Percentiles rank a stretch among this genome's conserved stretches.
phyloP scores from a whole-genome alignment of 306 rosid genomes.

The Fragaria vesca region DNA sequence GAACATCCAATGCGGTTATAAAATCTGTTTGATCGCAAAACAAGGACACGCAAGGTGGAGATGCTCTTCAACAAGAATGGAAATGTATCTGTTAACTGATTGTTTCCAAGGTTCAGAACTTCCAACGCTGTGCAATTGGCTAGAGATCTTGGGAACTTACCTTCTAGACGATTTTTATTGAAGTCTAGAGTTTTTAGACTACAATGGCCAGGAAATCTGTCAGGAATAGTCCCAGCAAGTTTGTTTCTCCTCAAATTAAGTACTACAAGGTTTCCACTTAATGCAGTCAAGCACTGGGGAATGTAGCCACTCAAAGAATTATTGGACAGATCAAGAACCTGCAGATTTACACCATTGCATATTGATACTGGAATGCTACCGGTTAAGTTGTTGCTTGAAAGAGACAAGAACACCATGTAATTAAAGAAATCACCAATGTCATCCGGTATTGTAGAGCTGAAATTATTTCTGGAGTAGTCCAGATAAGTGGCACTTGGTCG shows the following conservation, averaged over 20 bases:
- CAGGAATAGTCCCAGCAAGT: conserved; percentile 8
- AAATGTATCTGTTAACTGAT: not conserved
- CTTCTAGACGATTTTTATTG: not conserved
- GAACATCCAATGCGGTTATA: not conserved
- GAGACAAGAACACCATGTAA: not conserved
- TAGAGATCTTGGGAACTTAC: conserved; percentile 23
- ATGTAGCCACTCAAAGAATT: conserved; percentile 24
- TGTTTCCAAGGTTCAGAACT: conserved; percentile 32
- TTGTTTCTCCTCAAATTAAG: conserved; percentile 20
- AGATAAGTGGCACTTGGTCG: not conserved
- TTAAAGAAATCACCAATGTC: not conserved
- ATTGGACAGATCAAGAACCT: conserved; percentile 19
- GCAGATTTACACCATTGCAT: conserved; percentile 9
- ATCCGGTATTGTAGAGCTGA: conserved; percentile 28
- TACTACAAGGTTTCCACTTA: not conserved
- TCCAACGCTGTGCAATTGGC: conserved; percentile 17
- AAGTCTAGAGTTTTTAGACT: conserved; percentile 23
- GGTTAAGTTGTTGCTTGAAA: conserved; percentile 8
- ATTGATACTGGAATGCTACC: conserved; percentile 9
- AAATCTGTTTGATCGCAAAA: conserved; percentile 21
- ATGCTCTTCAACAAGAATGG: conserved; percentile 23
- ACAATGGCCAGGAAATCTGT: conserved; percentile 5
- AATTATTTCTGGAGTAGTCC: conserved; percentile 40
- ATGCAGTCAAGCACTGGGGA: conserved; percentile 15
- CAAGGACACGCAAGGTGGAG: conserved; percentile 26